These are phyloP conservation scores for Zea mays DNA, from an alignment of 176 grass and related monocot species.

Conservation along the genomic window Zm-B73-REFERENCE-NAM-5.0 NC_050101.1:168379501-168380000, in stretches of 20 bases:
- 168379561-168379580: background rate
- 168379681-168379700: conserved; percentile 65
- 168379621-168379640: background rate
- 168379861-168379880: background rate
- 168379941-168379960: background rate
- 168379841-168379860: conserved; percentile 12
- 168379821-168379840: conserved; percentile 6
- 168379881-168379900: background rate
- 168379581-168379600: background rate
- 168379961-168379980: background rate
- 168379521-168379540: background rate
- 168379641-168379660: conserved; percentile 76
- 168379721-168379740: conserved; percentile 48
- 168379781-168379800: background rate
- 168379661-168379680: conserved; percentile 76
- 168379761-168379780: background rate
- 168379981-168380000: background rate
- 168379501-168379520: background rate
- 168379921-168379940: background rate
- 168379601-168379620: background rate
- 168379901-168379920: background rate
- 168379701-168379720: conserved; percentile 80
- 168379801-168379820: background rate
- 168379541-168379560: background rate
- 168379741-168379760: conserved; percentile 29